These are phyloP conservation scores for Paragyromitra xinjiangensis DNA, from an alignment of 495 filamentous ascomycete genomes.

Conservation along the genomic window DNA sequence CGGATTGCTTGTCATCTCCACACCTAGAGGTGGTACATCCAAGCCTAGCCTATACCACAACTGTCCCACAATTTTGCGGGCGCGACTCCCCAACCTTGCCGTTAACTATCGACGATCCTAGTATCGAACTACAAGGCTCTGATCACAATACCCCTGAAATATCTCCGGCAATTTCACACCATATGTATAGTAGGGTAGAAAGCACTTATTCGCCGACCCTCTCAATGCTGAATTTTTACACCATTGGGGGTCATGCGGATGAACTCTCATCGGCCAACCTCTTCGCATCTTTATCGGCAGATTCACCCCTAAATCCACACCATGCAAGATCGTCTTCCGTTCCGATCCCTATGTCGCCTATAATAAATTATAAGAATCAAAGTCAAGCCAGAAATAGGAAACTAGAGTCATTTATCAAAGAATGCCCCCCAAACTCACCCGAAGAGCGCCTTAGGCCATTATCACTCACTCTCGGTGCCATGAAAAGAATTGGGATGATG, in stretches of 20 bases:
- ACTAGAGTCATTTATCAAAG: constrained; percentile 16
- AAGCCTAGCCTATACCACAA: not conserved
- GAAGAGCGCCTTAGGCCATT: constrained; percentile 3
- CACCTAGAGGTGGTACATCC: constrained; percentile 32
- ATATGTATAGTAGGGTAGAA: constrained; percentile 32
- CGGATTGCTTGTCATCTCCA: constrained; percentile 9
- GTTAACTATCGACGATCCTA: not conserved
- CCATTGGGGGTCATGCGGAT: constrained; percentile 18
- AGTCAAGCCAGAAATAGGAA: not conserved
- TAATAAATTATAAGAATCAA: not conserved
- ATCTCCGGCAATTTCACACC: constrained; percentile 13
- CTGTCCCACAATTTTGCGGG: constrained; percentile 7
- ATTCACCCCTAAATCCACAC: not conserved
- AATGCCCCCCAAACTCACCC: constrained; percentile 9
- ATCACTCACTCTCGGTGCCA: constrained; percentile 7
- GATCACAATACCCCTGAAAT: constrained; percentile 12
- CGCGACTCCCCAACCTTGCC: constrained; percentile 32
- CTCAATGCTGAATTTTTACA: constrained; percentile 53
- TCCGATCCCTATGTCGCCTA: constrained; percentile 13
- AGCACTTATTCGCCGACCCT: constrained; percentile 51
- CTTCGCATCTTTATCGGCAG: constrained; percentile 15
- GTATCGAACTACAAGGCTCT: not conserved
- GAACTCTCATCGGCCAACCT: constrained; percentile 43
- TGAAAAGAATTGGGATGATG: not conserved
- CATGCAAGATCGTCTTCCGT: constrained; percentile 27